These are phyloP conservation scores for Taiozyma sp. DNA, from an alignment of 1,139 yeast species.

Conservation along the genomic window DNA sequence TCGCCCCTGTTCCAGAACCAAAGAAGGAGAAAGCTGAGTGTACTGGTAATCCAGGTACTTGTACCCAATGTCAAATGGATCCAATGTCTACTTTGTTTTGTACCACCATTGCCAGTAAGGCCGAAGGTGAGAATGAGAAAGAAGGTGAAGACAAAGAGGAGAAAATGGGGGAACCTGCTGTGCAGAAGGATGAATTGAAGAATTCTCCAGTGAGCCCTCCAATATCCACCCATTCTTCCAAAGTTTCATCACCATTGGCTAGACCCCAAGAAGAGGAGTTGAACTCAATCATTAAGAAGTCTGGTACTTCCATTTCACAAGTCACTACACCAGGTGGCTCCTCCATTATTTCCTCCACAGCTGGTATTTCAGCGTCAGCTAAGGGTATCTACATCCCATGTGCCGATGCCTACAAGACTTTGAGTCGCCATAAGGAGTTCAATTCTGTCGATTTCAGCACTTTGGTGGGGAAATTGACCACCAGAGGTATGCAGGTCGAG, in stretches of 20 bases:
- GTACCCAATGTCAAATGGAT: constrained; percentile 76
- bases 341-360: neutral
- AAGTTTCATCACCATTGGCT: constrained; percentile 20
- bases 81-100: constrained; percentile 89
- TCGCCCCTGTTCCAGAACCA: constrained; percentile 8
- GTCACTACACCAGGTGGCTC: constrained; percentile 11
- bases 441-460: constrained; percentile 66
- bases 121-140: constrained; percentile 21
- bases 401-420: constrained; percentile 81
- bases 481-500: constrained; percentile 85
- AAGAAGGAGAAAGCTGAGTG: constrained; percentile 30
- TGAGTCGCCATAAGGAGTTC: constrained; percentile 75
- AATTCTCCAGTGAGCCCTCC: constrained; percentile 25
- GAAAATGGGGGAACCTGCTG: neutral
- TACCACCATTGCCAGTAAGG: constrained; percentile 69
- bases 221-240: constrained; percentile 19
- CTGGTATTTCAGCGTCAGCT: constrained; percentile 5
- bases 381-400: constrained; percentile 70
- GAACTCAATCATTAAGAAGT: constrained; percentile 15
- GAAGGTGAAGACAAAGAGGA: constrained; percentile 5
- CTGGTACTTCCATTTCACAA: constrained; percentile 2
- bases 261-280: constrained; percentile 19
- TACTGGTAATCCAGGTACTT: constrained; percentile 86
- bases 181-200: constrained; percentile 3
- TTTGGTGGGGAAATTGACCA: constrained; percentile 68